Base-by-base conservation (phyloP, 345 rosid species). In the Arabis hirsuta region DNA sequence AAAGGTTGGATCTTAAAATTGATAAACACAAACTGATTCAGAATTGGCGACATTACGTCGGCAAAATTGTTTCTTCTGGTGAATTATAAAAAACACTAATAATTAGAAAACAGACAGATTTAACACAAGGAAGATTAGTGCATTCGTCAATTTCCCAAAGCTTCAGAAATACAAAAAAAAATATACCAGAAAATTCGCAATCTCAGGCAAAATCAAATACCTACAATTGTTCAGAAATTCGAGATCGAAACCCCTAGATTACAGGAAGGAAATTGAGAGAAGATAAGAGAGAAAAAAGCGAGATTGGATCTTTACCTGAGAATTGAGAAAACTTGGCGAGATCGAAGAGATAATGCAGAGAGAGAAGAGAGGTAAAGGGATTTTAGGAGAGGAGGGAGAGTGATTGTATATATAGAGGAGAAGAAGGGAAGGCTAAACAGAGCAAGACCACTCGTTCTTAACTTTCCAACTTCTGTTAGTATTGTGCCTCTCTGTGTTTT, bases 361-460 rank as follows among this genome's bases (percentile, higher is more conserved):
- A 24, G 31, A 11, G 46, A 4, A 44, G 52, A 9, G 62, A 29
- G 16, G 62, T 20, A 16, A 52, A n/a, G 44, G 55, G 13, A 22
- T 8, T 42, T 29, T 11, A 3, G 31, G 43, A 16, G 52, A 41
- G 22, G 53, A 38, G 50, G 57, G 59, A 57, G 70, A 36, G 64
- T 12, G 47, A 39, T 45, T 16, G 59, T 48, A n/a, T 60, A 32
- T 73, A 73, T 64, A 51, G 34, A 71, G 5, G 48, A 27, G 3
- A 5, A 29, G 32, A 19, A 31, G 34, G 10, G 71, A 44, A 47
- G 63, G 7, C 10, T 45, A 16, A 38, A 72, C 12, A 73, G 59
- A 73, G 71, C 32, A 39, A 55, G 59, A 65, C 77, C 77, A 66
- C 72, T 73, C 72, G 77, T 56, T 46, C 3, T 22, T 52, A 1